These are phyloP conservation scores for Hydnum rufescens DNA, from an alignment of 768 basidiomycete genomes.

Conservation along the genomic window DNA sequence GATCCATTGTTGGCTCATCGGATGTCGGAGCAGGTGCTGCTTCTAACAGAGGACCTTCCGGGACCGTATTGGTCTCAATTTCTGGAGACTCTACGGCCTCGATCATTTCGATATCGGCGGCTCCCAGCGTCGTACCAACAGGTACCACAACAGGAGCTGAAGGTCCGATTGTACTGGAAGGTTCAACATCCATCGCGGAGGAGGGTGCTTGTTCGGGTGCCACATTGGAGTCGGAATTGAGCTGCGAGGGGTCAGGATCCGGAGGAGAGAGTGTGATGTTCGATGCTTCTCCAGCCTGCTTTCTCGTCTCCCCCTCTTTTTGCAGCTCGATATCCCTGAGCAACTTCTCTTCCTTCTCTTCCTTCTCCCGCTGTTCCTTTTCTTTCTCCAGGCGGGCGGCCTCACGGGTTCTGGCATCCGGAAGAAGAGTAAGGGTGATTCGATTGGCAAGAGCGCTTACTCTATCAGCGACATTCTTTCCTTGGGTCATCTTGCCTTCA, in stretches of 20 bases:
- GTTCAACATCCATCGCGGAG: background rate
- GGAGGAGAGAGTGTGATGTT: no score
- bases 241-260: no score
- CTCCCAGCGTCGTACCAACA: no score
- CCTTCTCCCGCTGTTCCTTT: conserved; percentile 6
- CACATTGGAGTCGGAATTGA: background rate
- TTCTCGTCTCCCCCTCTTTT: no score
- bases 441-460: conserved; percentile 49
- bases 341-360: conserved; percentile 8
- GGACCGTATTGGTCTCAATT: no score
- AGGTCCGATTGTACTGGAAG: background rate
- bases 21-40: conserved; percentile 13
- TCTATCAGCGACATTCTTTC: conserved; percentile 50
- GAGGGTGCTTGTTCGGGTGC: background rate
- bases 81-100: background rate
- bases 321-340: conserved; percentile 13
- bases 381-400: conserved; percentile 16
- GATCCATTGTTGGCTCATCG: conserved; percentile 6
- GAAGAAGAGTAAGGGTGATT: conserved; percentile 51
- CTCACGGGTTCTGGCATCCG: conserved; percentile 40
- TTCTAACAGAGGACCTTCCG: no score
- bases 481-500: conserved; percentile 65
- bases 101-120: no score
- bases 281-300: conserved; percentile 26
- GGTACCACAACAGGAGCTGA: background rate